phyloP scores from a whole-genome alignment of 352 stramenopile species.

The Phytophthora kernoviae region DNA sequence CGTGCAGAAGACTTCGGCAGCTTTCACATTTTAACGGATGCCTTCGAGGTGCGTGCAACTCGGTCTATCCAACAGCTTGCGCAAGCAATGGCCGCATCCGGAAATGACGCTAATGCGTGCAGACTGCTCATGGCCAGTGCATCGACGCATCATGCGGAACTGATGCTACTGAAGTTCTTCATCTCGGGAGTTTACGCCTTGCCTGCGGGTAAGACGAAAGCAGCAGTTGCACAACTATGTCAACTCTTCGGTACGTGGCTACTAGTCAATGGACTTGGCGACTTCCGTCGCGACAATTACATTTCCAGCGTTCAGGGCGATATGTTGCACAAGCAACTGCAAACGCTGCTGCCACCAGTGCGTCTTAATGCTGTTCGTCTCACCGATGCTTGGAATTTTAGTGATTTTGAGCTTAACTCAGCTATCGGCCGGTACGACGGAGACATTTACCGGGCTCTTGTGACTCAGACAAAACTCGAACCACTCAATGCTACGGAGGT shows the following conservation, averaged over 20 bases:
- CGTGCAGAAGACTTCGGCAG: constrained; percentile 41
- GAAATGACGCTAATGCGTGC: constrained; percentile 42
- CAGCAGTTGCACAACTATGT: constrained; percentile 39
- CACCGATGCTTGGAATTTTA: constrained; percentile 51
- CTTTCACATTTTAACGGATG: constrained; percentile 41
- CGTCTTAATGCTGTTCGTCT: constrained; percentile 49
- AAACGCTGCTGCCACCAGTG: constrained; percentile 37
- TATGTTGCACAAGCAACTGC: constrained; percentile 37
- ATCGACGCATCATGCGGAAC: constrained; percentile 51
- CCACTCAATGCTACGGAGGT: constrained; percentile 52
- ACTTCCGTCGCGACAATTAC: constrained; percentile 59
- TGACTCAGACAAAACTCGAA: constrained; percentile 40
- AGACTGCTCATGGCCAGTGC: constrained; percentile 55
- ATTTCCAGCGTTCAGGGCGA: constrained; percentile 44
- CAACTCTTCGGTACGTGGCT: constrained; percentile 47
- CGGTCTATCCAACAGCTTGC: constrained; percentile 35
- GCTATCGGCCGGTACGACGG: constrained; percentile 56
- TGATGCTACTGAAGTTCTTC: constrained; percentile 50
- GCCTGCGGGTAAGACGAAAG: constrained; percentile 36
- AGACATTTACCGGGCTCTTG: constrained; percentile 59
- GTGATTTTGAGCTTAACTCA: constrained; percentile 69
- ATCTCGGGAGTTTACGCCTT: constrained; percentile 37
- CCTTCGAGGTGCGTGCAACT: constrained; percentile 46
- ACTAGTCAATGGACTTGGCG: constrained; percentile 41
- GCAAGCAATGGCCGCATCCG: constrained; percentile 39